Conservation (phyloP, 2,329 filamentous ascomycete species). For the Claviceps pazoutovae region DNA sequence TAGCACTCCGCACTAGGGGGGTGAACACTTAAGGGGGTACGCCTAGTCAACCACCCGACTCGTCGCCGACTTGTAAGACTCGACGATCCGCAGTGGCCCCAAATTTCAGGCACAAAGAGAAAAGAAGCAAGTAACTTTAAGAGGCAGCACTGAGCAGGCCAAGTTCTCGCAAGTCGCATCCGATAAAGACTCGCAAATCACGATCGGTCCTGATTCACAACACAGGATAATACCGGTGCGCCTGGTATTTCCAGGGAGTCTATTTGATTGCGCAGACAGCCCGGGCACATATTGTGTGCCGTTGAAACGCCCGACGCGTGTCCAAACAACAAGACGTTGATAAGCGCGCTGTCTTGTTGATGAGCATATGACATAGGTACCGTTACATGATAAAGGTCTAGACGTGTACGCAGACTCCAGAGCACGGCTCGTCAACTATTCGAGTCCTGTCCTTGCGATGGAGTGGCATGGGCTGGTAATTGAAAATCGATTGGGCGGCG, state of each 20-base stretch:
- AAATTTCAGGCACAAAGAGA: not conserved
- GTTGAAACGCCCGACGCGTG: not conserved
- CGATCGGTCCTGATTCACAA: too few species aligned
- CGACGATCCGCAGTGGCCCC: not conserved
- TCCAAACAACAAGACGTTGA: not conserved
- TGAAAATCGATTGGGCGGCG: not conserved
- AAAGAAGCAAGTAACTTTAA: not conserved
- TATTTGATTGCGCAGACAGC: not conserved
- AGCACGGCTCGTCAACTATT: not conserved
- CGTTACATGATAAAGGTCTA: not conserved
- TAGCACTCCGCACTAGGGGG: slow-evolving; percentile 3
- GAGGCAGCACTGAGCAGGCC: too few species aligned
- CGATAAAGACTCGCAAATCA: not conserved
- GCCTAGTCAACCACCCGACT: not conserved
- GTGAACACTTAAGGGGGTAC: not conserved
- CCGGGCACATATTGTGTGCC: not conserved
- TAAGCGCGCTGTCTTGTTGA: not conserved
- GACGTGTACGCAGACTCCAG: not conserved
- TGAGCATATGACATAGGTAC: not conserved
- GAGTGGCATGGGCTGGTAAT: not conserved
- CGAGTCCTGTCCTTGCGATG: too few species aligned
- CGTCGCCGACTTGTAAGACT: slow-evolving; percentile 4
- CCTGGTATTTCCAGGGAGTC: not conserved
- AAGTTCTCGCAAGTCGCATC: too few species aligned
- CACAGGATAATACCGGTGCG: too few species aligned